phyloP scores from a whole-genome alignment of 306 rosid species.

The Dicorynia guianensis region DNA sequence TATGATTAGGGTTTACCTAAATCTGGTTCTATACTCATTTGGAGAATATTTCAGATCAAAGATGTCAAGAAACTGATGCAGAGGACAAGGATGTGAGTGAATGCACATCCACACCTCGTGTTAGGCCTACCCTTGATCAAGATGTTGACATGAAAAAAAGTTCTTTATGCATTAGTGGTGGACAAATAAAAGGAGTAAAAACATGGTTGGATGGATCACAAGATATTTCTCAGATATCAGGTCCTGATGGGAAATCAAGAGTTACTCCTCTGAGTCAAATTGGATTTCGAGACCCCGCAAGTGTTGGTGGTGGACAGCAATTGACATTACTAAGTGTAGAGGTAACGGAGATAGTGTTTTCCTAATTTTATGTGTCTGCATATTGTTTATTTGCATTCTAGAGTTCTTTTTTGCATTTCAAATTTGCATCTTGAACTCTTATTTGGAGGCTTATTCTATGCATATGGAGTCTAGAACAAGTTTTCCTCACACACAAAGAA shows the following conservation, averaged over 20 bases:
- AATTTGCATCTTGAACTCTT: conserved; percentile 34
- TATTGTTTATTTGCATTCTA: conserved; percentile 17
- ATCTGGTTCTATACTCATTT: conserved; percentile 40
- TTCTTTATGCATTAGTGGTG: conserved; percentile 42
- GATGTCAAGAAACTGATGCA: conserved; percentile 40
- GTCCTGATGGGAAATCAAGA: conserved; percentile 69
- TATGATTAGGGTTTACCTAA: conserved; percentile 41
- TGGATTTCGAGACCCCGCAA: conserved; percentile 92
- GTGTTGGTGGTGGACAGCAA: conserved; percentile 83
- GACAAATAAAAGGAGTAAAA: conserved; percentile 50
- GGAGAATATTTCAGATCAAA: conserved; percentile 39
- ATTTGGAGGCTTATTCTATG: conserved; percentile 31
- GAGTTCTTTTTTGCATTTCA: conserved; percentile 17
- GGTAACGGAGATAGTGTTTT: conserved; percentile 51
- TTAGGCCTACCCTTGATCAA: conserved; percentile 44
- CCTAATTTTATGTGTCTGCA: conserved; percentile 7
- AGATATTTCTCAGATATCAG: conserved; percentile 85
- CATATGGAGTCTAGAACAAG: conserved; percentile 15
- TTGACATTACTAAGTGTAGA: conserved; percentile 82
- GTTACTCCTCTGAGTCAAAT: conserved; percentile 87
- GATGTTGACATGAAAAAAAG: conserved; percentile 49
- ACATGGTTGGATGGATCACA: conserved; percentile 46
- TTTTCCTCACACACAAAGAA: conserved; percentile 31
- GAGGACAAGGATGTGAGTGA: conserved; percentile 44
- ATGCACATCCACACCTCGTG: conserved; percentile 39